Evolutionary conservation across 1,139 yeast species (phyloP).

Genomic region (Entelexis sorbosivorans): DNA sequence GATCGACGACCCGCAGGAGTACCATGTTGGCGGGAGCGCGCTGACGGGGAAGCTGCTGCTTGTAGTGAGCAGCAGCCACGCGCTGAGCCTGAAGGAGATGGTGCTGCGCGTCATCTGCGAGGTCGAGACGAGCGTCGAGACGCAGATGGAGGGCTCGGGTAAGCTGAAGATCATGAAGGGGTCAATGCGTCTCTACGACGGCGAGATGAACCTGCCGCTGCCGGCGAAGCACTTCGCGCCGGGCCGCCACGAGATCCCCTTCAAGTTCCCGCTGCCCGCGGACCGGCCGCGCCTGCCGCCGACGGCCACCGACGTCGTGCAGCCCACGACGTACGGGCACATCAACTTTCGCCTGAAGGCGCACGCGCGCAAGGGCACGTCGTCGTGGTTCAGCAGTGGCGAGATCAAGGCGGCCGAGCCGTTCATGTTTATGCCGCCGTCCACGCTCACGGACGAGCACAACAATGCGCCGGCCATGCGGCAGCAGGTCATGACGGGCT

Average conservation of each 20-base stretch:
- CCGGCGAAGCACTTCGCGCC: background rate
- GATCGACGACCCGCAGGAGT: conserved; percentile 3
- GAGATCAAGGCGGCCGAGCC: conserved; percentile 6
- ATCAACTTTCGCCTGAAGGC: conserved; percentile 10
- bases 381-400: conserved; percentile 11
- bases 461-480: conserved; percentile 4
- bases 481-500: background rate
- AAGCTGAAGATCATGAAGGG: background rate
- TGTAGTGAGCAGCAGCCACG: background rate
- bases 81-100: conserved; percentile 5
- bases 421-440: conserved; percentile 13
- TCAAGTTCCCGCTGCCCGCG: conserved; percentile 9
- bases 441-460: conserved; percentile 1
- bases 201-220: background rate
- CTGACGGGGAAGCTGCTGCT: conserved; percentile 8
- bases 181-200: conserved; percentile 9
- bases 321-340: conserved; percentile 6
- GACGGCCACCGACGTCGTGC: conserved; percentile 4
- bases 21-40: conserved; percentile 6
- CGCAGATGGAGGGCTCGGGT: background rate
- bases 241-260: conserved; percentile 14
- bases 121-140: conserved; percentile 8
- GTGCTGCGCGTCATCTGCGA: conserved; percentile 9
- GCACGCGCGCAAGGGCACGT: conserved; percentile 4
- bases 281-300: conserved; percentile 11